Percentiles rank a stretch among this genome's conserved stretches.
These are phyloP conservation scores for Castanopsis chinensis DNA, from an alignment of 306 rosid species.

Conservation along the genomic window DNA sequence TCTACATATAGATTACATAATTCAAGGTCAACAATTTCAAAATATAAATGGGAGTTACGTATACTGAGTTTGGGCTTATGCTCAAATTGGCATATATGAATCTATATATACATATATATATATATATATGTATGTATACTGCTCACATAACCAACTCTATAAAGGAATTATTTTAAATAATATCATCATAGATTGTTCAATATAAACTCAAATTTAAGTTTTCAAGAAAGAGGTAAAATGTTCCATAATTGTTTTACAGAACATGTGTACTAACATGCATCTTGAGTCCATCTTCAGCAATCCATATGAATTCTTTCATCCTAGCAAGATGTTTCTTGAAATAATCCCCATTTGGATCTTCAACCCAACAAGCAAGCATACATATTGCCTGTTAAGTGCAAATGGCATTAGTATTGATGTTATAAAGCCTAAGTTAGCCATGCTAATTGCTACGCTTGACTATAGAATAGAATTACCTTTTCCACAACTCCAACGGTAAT, in stretches of 20 bases:
- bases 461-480: conserved; percentile 17
- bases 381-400: conserved; percentile 18
- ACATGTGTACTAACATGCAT: conserved; percentile 20
- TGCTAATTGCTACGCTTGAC: too few relatives aligned
- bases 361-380: conserved; percentile 47
- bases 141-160: too few relatives aligned
- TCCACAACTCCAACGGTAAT: conserved; percentile 32
- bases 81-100: too few relatives aligned
- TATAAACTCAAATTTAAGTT: not conserved
- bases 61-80: too few relatives aligned
- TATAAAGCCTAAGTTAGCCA: not conserved
- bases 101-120: too few relatives aligned
- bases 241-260: not conserved
- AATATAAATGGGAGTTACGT: too few relatives aligned
- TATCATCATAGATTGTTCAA: too few relatives aligned
- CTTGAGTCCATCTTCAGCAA: conserved; percentile 45
- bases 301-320: conserved; percentile 32
- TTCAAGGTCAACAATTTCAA: not conserved
- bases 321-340: conserved; percentile 38
- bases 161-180: too few relatives aligned
- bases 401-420: not conserved
- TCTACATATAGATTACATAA: conserved; percentile 24
- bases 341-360: conserved; percentile 34
- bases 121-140: too few relatives aligned
- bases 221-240: not conserved